Conservation (phyloP, 768 basidiomycete species). For the Amanita pseudoporphyria region DNA sequence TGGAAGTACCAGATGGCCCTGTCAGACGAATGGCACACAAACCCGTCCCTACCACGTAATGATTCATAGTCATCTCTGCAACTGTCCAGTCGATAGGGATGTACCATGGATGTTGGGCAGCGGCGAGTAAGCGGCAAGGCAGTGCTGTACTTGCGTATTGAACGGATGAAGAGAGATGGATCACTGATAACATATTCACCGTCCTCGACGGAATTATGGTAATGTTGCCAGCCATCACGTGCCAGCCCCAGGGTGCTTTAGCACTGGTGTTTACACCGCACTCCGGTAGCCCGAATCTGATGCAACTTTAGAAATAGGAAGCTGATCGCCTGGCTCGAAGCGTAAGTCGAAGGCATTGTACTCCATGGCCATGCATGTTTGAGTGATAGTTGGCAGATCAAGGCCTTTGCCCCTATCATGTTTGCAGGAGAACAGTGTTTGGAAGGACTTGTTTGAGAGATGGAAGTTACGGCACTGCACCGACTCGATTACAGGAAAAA, state of each 20-base stretch:
- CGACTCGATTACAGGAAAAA: no score
- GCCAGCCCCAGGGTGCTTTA: no score
- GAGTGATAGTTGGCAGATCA: not conserved
- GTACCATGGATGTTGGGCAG: not conserved
- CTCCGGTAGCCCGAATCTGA: no score
- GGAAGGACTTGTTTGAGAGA: not conserved
- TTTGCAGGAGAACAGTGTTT: not conserved
- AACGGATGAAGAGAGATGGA: not conserved
- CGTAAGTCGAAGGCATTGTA: no score
- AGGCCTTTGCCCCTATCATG: not conserved
- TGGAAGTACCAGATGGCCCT: not conserved
- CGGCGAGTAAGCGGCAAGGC: not conserved
- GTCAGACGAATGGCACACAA: not conserved
- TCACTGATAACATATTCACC: slow-evolving; percentile 4
- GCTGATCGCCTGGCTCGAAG: no score
- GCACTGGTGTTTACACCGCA: no score
- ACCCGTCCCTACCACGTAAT: not conserved
- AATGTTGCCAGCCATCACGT: not conserved
- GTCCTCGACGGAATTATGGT: slow-evolving; percentile 1
- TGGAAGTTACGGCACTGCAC: not conserved
- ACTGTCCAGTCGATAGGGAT: not conserved
- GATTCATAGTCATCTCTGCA: no score
- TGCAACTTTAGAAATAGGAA: no score
- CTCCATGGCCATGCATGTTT: no score
- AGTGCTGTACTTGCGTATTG: not conserved